Percentiles rank a stretch among this genome's conserved stretches.
Conservation (phyloP, 768 basidiomycete species). For the Leucocoprinus sp. region DNA sequence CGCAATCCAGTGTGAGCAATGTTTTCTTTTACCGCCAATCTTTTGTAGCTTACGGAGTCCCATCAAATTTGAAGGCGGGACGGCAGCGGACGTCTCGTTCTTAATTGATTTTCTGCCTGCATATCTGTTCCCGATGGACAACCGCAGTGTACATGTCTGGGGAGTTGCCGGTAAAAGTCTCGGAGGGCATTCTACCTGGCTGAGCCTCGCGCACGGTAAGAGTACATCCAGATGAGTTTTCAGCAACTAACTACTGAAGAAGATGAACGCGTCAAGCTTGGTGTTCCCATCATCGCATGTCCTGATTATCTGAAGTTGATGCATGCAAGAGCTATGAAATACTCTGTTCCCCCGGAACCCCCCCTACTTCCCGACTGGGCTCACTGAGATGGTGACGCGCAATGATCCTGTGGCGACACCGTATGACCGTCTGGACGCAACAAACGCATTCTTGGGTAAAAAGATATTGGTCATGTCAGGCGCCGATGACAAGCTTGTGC, state of each 20-base stretch:
- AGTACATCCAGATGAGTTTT: not conserved
- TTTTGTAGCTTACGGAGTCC: no score
- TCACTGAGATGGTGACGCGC: constrained; percentile 37
- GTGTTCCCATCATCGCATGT: constrained; percentile 57
- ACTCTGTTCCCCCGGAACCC: constrained; percentile 33
- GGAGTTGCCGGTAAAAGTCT: constrained; percentile 70
- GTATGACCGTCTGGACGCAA: constrained; percentile 26
- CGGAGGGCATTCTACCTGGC: constrained; percentile 82
- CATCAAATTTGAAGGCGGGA: constrained; percentile 35
- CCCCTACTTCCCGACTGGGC: constrained; percentile 51
- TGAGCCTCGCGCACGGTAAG: constrained; percentile 43
- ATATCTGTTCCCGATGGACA: constrained; percentile 62
- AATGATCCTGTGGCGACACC: constrained; percentile 39
- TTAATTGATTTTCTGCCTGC: constrained; percentile 73
- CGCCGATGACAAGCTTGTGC: constrained; percentile 55
- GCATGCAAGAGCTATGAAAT: constrained; percentile 40
- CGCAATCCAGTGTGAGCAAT: constrained; percentile 29
- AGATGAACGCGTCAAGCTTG: constrained; percentile 40
- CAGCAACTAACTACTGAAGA: not conserved
- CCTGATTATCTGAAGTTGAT: constrained; percentile 60
- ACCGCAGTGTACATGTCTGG: constrained; percentile 58
- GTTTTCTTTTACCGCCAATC: constrained; percentile 10
- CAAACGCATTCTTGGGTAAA: constrained; percentile 63
- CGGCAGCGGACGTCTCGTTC: constrained; percentile 69
- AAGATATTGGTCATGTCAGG: constrained; percentile 69